Percentiles rank a stretch among this genome's conserved stretches.
Evolutionary conservation across 768 basidiomycete species (phyloP).

Genomic region (Gloeostereum incarnatum): DNA sequence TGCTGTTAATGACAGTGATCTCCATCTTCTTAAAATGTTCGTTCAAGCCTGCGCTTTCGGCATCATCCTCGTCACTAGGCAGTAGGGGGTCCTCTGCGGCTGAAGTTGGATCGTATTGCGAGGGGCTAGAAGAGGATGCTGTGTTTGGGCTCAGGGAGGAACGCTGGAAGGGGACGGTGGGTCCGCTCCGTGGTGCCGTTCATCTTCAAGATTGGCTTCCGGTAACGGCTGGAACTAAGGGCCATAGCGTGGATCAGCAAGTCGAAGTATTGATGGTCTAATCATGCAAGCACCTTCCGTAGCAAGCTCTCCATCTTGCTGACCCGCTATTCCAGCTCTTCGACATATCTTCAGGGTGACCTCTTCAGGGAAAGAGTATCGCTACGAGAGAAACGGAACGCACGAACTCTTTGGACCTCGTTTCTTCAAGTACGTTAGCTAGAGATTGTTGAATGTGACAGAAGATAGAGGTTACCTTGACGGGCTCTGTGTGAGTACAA

Average conservation of each 20-base stretch:
- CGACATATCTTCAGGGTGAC: constrained; percentile 38
- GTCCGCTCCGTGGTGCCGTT: constrained; percentile 25
- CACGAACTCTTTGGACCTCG: constrained; percentile 29
- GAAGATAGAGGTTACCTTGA: constrained; percentile 19
- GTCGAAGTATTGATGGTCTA: not conserved
- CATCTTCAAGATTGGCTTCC: constrained; percentile 51
- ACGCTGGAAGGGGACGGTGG: constrained; percentile 24
- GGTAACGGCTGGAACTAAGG: constrained; percentile 54
- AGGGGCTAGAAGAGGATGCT: not conserved
- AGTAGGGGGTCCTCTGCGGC: not conserved
- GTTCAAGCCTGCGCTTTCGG: constrained; percentile 4
- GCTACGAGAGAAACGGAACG: constrained; percentile 3
- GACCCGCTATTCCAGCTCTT: constrained; percentile 50
- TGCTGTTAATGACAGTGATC: constrained; percentile 4
- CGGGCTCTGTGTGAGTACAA: constrained; percentile 28
- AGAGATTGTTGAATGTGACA: not conserved
- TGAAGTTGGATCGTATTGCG: not conserved
- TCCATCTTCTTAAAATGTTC: constrained; percentile 1
- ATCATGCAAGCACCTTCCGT: constrained; percentile 29
- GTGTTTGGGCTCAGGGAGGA: constrained; percentile 1
- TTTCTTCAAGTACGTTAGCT: constrained; percentile 23
- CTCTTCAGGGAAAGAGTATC: not conserved
- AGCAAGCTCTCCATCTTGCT: constrained; percentile 59
- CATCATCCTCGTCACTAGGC: no score
- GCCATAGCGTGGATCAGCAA: constrained; percentile 12